Evolutionary conservation across 2,329 filamentous ascomycete species (phyloP).

Genomic region (Aquanectria penicillioides): DNA sequence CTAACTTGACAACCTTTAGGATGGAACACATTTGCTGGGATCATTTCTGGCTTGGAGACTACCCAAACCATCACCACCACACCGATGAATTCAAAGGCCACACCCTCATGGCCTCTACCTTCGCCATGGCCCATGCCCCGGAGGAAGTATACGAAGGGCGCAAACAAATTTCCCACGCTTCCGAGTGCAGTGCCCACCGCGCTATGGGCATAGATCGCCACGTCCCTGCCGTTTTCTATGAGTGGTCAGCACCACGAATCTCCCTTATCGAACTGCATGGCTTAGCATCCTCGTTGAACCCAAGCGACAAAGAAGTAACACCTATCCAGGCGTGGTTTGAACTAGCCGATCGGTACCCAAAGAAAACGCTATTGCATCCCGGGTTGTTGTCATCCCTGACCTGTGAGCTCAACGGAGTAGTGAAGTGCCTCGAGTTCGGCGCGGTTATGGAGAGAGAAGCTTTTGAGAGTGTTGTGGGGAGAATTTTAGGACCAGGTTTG

Average conservation of each 20-base stretch:
- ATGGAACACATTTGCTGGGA: slow-evolving; percentile 64
- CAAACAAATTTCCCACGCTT: slow-evolving; percentile 30
- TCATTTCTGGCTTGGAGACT: slow-evolving; percentile 56
- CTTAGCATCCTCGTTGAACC: slow-evolving; percentile 58
- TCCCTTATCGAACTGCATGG: slow-evolving; percentile 55
- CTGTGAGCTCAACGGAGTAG: slow-evolving; percentile 53
- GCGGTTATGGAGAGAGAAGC: slow-evolving; percentile 57
- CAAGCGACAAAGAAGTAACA: slow-evolving; percentile 54
- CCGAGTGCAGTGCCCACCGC: slow-evolving; percentile 27
- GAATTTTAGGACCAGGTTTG: slow-evolving; percentile 49
- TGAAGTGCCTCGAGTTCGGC: slow-evolving; percentile 59
- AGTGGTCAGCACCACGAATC: slow-evolving; percentile 53
- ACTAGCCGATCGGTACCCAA: slow-evolving; percentile 54
- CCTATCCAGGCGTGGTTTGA: slow-evolving; percentile 67
- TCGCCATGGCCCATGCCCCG: slow-evolving; percentile 54
- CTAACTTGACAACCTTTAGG: slow-evolving; percentile 41
- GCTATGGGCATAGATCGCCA: slow-evolving; percentile 25
- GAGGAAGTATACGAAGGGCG: slow-evolving; percentile 45
- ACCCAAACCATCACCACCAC: slow-evolving; percentile 45
- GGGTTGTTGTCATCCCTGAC: slow-evolving; percentile 51
- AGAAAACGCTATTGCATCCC: slow-evolving; percentile 48
- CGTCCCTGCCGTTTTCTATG: slow-evolving; percentile 39
- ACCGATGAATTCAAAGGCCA: slow-evolving; percentile 51
- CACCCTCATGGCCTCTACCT: slow-evolving; percentile 55
- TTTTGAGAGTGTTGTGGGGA: slow-evolving; percentile 57